Evolutionary conservation across 208 protist species (phyloP), one percentile per base, ranked within the genome.

Genomic region (Endotrypanum monterogeii): DNA sequence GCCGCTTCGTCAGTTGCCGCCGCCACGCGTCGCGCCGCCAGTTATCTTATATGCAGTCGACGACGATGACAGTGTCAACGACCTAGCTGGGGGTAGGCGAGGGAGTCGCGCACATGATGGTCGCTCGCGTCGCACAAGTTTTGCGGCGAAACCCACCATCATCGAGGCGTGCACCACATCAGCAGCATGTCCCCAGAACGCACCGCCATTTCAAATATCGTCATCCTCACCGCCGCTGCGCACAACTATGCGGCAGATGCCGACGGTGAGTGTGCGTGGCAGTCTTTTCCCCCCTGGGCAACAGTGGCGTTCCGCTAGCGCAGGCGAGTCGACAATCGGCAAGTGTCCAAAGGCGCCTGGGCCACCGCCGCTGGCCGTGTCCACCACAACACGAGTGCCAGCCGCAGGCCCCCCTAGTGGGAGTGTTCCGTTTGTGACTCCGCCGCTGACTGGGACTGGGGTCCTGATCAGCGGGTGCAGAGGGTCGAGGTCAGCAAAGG

Each of bases 71-170:
- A 41, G 6, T 18, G 18, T 9, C 28, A 56, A 37, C 23, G 65
- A 50, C 9, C 16, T 11, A 1, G n/a, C 51, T 20, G 41, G 71
- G 9, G 32, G 48, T 16, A 56, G 76, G 14, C n/a, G 62, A 39
- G 41, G 52, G 1, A 46, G 62, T 52, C 30, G 69, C 20, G n/a
- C 51, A 1, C 39, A 48, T 4, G n/a, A 20, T 11, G 32, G 25
- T 44, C 76, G 63, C 18, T 63, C 70, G 23, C 76, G 76, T 8
- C 76, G 76, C 56, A 76, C 76, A 2, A 81, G 71, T 60, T 81
- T 81, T 44, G 76, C 76, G 11, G 66, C 71, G 12, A 76, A 69
- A 12, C 35, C 66, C 8, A 76, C 76, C 5, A 55, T 76, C 23
- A n/a, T 81, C 12, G 71, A 61, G 56, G 14, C n/a, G 44, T 44